Conservation (phyloP, 1,284 basidiomycete species). For the Kwoniella shivajii region DNA sequence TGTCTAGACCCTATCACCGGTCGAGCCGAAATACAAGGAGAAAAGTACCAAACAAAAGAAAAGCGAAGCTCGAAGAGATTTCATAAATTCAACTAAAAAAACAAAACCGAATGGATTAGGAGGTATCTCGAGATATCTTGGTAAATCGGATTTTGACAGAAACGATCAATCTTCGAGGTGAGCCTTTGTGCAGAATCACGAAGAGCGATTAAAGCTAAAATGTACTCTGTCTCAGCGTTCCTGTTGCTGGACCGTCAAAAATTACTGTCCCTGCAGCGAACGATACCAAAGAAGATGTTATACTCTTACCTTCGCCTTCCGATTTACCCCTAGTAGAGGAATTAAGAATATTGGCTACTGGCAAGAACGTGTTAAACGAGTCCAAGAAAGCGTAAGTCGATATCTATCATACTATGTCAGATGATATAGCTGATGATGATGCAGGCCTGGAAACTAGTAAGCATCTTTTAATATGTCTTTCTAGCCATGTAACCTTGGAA, state of each 20-base stretch:
- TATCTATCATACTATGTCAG: neutral
- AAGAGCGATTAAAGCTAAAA: neutral
- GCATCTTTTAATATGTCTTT: neutral
- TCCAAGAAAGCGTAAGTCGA: slow-evolving; percentile 42
- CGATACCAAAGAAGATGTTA: slow-evolving; percentile 30
- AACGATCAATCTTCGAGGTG: neutral
- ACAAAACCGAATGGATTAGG: neutral
- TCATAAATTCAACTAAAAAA: neutral
- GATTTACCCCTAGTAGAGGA: slow-evolving; percentile 40
- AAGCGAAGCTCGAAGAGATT: slow-evolving; percentile 1
- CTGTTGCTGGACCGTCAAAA: slow-evolving; percentile 18
- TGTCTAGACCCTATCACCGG: neutral
- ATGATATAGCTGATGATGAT: slow-evolving; percentile 8
- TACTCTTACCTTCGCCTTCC: slow-evolving; percentile 32
- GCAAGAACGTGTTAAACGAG: slow-evolving; percentile 37
- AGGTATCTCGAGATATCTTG: slow-evolving; percentile 4
- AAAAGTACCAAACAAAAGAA: neutral
- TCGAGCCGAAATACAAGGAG: neutral
- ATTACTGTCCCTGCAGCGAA: slow-evolving; percentile 17
- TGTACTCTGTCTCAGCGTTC: neutral
- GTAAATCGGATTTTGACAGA: slow-evolving; percentile 3
- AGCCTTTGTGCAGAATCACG: neutral
- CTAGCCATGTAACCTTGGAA: neutral
- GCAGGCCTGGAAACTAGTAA: slow-evolving; percentile 40
- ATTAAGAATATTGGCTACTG: slow-evolving; percentile 47